Percentiles rank a stretch among this genome's conserved stretches.
Conservation (phyloP, 2,329 filamentous ascomycete species). For the Reticulascus tulasneorum region DNA sequence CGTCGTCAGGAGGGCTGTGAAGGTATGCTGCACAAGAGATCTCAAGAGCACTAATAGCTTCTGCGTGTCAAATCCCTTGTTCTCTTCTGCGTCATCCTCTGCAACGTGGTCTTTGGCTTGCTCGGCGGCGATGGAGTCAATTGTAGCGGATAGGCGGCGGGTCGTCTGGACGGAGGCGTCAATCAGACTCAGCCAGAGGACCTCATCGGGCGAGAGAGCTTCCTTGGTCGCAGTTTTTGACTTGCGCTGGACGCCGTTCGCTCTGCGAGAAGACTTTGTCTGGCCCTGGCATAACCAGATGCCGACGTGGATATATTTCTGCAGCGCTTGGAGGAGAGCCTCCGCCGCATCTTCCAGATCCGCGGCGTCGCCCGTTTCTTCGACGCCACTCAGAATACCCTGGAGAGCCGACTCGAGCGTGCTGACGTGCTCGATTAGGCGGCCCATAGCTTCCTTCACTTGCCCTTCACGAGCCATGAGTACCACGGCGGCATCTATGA, state of each 20-base stretch:
- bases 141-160: conserved; percentile 55
- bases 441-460: conserved; percentile 75
- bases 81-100: conserved; percentile 18
- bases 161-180: conserved; percentile 61
- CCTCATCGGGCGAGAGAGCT: conserved; percentile 49
- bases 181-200: conserved; percentile 58
- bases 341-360: conserved; percentile 61
- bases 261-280: conserved; percentile 55
- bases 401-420: conserved; percentile 76
- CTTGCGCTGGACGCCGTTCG: conserved; percentile 46
- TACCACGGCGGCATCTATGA: conserved; percentile 88
- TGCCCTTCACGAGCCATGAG: conserved; percentile 87
- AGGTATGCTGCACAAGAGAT: conserved; percentile 80
- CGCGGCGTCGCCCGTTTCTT: conserved; percentile 50
- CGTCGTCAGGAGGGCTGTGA: conserved; percentile 77
- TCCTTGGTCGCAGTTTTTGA: conserved; percentile 40
- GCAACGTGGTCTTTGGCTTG: conserved; percentile 14
- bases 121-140: conserved; percentile 37
- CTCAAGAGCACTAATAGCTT: conserved; percentile 67
- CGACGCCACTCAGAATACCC: conserved; percentile 63
- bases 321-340: conserved; percentile 71
- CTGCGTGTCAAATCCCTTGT: conserved; percentile 45
- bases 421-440: conserved; percentile 74
- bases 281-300: conserved; percentile 94
- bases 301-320: conserved; percentile 88